Evolutionary conservation across 176 grass and related monocot genomes (phyloP).

Genomic region (Tuctoria greenei): DNA sequence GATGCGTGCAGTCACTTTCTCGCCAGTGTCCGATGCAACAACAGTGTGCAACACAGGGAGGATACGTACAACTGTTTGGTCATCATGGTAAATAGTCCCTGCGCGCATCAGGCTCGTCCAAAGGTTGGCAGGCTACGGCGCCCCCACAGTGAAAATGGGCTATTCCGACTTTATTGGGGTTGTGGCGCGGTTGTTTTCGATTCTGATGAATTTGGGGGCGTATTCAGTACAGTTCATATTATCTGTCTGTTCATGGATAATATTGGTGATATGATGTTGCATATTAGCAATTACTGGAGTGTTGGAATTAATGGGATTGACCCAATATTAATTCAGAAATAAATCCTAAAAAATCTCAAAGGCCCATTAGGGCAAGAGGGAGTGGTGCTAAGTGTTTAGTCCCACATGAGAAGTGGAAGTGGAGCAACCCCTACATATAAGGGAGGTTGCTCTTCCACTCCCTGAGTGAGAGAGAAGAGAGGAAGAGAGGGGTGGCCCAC

Average conservation of each 20-base stretch:
- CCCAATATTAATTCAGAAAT: too few relatives aligned
- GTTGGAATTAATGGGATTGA: too few relatives aligned
- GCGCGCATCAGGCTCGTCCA: slow-evolving; percentile 3
- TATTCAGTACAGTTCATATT: slow-evolving; percentile 24
- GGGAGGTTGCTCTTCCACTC: too few relatives aligned
- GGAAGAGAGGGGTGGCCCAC: too few relatives aligned
- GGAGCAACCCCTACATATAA: too few relatives aligned
- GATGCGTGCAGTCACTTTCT: slow-evolving; percentile 17
- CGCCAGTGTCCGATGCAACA: slow-evolving; percentile 27
- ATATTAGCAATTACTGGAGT: too few relatives aligned
- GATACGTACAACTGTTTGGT: slow-evolving; percentile 32
- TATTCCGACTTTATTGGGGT: not conserved
- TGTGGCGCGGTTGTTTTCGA: not conserved
- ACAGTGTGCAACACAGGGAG: slow-evolving; percentile 7
- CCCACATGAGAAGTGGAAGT: too few relatives aligned
- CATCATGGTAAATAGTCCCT: slow-evolving; percentile 51
- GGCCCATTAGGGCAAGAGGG: too few relatives aligned
- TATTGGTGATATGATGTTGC: too few relatives aligned
- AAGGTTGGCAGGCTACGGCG: slow-evolving; percentile 15
- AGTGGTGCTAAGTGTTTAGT: too few relatives aligned
- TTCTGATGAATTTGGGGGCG: not conserved
- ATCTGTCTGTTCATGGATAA: not conserved
- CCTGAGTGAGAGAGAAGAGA: too few relatives aligned
- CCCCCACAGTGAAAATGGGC: slow-evolving; percentile 26
- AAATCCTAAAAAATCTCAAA: too few relatives aligned